phyloP scores from a whole-genome alignment of 2,329 filamentous ascomycete genomes.

The Pseudodiploospora longispora region DNA sequence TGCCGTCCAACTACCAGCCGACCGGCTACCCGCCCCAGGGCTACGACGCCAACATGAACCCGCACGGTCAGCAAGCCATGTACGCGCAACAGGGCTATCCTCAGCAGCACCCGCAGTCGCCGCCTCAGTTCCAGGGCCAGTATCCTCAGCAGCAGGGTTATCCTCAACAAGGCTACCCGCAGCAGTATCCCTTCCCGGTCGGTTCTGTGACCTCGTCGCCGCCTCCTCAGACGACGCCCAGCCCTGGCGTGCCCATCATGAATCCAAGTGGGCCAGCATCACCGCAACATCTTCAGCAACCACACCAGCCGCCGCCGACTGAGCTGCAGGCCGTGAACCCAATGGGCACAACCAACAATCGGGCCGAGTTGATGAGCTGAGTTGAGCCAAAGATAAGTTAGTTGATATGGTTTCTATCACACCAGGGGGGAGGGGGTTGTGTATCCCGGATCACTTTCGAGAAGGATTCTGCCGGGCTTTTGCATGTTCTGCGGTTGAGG shows the following conservation, averaged over 20 bases:
- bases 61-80: slow-evolving; percentile 4
- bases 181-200: slow-evolving; percentile 13
- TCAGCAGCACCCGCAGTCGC: slow-evolving; percentile 3
- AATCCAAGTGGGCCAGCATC: slow-evolving; percentile 2
- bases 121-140: not conserved
- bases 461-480: too few relatives aligned
- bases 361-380: slow-evolving; percentile 20
- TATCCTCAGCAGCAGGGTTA: slow-evolving; percentile 4
- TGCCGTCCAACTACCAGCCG: slow-evolving; percentile 16
- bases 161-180: slow-evolving; percentile 11
- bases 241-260: slow-evolving; percentile 15
- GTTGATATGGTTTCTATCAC: too few relatives aligned
- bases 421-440: too few relatives aligned
- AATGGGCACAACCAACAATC: slow-evolving; percentile 23
- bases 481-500: too few relatives aligned
- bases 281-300: not conserved
- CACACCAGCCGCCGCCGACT: slow-evolving; percentile 11
- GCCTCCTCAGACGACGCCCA: slow-evolving; percentile 22
- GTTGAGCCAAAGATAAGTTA: too few relatives aligned
- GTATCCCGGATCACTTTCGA: too few relatives aligned
- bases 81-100: slow-evolving; percentile 7
- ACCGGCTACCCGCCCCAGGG: slow-evolving; percentile 15
- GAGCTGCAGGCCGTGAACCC: slow-evolving; percentile 22
- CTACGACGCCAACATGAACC: slow-evolving; percentile 15
- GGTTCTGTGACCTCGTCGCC: slow-evolving; percentile 15